Base-by-base conservation (phyloP, 805 yeast genomes). In the Maudiozyma turicensis region DNA sequence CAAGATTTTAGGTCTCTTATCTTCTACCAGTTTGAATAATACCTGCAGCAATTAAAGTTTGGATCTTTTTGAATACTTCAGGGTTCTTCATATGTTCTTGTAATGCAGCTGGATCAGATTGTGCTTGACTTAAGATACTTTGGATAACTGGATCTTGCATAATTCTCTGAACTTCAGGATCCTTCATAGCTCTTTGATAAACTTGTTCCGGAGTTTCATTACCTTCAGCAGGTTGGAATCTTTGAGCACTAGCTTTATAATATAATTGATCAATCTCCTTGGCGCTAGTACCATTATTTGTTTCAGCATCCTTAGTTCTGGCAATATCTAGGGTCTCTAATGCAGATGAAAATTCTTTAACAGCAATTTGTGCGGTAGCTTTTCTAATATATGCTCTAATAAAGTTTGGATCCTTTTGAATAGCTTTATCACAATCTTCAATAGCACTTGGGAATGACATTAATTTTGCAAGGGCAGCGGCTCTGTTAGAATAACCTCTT, bases 81-180 rank as follows among this genome's bases (percentile, higher is more conserved):
- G 99, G 98, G 71, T 93, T 93, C 75, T 81, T 86, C 96, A 93
- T 89, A 71, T 93, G 99, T 61, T 91, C 97, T 66, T 86, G 95
- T 59, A 93, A 76, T 48, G 98, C 98, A 43, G 96, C 95, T 46
- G 99, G 99, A 66, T 93, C 86, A 52, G 81, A 86, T 67, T 84
- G 86, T 15, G 98, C 98, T 72, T 93, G 99, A 58, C 80, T 84
- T 66, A 93, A 76, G 56, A 93, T 93, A 49, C 91, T 83, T 72
- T 89, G 93, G 97, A 93, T 91, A 41, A 91, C 89, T 10, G 97
- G 96, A 65, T 90, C 96, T 66, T 85, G 88, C 70, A 93, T 74
- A 54, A 91, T 89, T 46, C 81, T 76, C 49, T 84, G 87, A 50
- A 91, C 85, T 71, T 90, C 97, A n/a, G 98, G 97, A 68, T 93